phyloP scores from a whole-genome alignment of 768 basidiomycete genomes.

The Amyloporia xantha region DNA sequence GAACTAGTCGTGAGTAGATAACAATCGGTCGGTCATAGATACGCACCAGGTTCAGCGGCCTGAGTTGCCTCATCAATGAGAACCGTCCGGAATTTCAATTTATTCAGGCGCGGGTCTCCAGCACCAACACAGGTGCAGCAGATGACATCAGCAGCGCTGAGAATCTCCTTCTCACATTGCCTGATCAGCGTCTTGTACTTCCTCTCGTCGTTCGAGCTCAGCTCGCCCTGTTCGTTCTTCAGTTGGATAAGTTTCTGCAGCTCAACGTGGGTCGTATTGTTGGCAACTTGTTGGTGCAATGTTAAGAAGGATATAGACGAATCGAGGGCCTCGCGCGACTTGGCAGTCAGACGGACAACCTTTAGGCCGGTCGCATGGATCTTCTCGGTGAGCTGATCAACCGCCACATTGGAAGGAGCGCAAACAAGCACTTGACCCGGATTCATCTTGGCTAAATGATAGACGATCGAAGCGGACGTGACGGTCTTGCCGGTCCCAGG shows the following conservation, averaged over 20 bases:
- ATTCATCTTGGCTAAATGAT: constrained; percentile 99
- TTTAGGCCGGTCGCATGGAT: constrained; percentile 99
- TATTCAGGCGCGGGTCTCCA: constrained; percentile 92
- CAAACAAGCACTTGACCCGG: constrained; percentile 98
- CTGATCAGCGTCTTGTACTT: constrained; percentile 96
- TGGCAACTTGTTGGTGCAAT: constrained; percentile 94
- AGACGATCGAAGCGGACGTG: constrained; percentile 97
- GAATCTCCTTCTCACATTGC: constrained; percentile 96
- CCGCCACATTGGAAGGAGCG: constrained; percentile 98
- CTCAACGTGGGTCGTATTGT: constrained; percentile 93
- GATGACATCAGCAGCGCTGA: constrained; percentile 93
- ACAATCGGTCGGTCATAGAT: constrained; percentile 3
- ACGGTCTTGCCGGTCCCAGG: constrained; percentile 99
- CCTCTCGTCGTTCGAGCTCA: constrained; percentile 94
- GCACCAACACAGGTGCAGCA: constrained; percentile 98
- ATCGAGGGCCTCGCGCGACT: constrained; percentile 96
- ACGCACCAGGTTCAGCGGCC: constrained; percentile 88
- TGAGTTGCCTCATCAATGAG: constrained; percentile 99
- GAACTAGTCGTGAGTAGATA: constrained; percentile 11
- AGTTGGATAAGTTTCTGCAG: constrained; percentile 97
- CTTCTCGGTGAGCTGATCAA: constrained; percentile 98
- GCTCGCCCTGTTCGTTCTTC: constrained; percentile 95
- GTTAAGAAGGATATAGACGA: constrained; percentile 94
- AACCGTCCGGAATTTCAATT: constrained; percentile 97
- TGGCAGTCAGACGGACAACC: constrained; percentile 95